Base-by-base conservation (phyloP, 371 early-diverging fungal genomes). In the Furculomyces boomerangus region DNA sequence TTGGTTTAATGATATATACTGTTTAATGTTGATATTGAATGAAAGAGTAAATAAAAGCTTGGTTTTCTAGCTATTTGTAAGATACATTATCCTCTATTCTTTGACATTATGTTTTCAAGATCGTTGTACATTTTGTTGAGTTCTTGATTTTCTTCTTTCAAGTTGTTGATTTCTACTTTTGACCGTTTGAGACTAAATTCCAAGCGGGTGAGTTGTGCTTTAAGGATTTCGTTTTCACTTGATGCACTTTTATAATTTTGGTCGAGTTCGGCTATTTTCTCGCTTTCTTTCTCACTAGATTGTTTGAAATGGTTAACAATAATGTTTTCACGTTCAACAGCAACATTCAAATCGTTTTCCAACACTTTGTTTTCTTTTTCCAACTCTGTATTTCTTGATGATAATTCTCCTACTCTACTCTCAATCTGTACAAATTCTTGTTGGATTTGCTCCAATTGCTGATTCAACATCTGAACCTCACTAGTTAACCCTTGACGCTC, bases 81-180 rank as follows among this genome's bases (percentile, higher is more conserved):
- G n/a, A n/a, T n/a, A n/a, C n/a, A 22, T 28, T 16, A 51, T 2
- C 37, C 37, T 32, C 32, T 5, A 16, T 32, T 32, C 13, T 51
- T 32, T 35, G 52, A 28, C 32, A 39, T 51, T 14, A 35, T 35
- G n/a, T 25, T 20, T 35, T 51, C 52, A 2, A 51, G 22, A 25
- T 51, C 30, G 37, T 25, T 30, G 39, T 51, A 51, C 52, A 51
- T 51, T 14, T 51, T 51, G 8, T 7, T 25, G 10, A 51, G 39
- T 22, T 51, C 52, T 35, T 25, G 8, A 30, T 51, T 51, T 37
- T 51, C 52, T 25, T 51, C 52, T 37, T 51, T 51, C 20, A 51
- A 30, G 26, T 51, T 51, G 16, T 25, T 2, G 2, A 30, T 22
- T 35, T 51, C 52, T 16, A 28, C 32, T 26, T 35, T 51, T 2